phyloP scores from a whole-genome alignment of 441 rosid species.

The Populus hybrid region DNA sequence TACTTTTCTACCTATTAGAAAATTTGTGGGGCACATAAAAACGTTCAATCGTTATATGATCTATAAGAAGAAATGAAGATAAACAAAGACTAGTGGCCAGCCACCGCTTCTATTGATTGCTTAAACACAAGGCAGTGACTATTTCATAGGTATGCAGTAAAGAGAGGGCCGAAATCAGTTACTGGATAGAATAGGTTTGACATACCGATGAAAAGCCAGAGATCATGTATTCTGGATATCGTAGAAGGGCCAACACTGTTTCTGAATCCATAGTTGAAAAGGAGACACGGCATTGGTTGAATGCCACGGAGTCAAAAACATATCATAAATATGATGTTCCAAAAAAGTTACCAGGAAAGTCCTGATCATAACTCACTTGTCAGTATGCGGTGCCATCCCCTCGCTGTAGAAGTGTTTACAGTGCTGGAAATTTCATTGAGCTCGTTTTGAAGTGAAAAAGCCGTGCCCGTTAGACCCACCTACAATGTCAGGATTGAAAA shows the following conservation, averaged over 20 bases:
- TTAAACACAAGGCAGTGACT: background rate
- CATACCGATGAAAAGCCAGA: slow-evolving; percentile 22
- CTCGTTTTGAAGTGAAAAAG: slow-evolving; percentile 16
- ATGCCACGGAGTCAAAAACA: background rate
- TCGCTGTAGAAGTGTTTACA: slow-evolving; percentile 11
- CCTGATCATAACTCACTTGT: slow-evolving; percentile 4
- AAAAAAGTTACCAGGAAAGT: background rate
- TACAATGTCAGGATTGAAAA: background rate
- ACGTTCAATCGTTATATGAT: background rate
- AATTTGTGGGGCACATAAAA: background rate
- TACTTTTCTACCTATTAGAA: slow-evolving; percentile 13
- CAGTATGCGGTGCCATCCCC: slow-evolving; percentile 23
- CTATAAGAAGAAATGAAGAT: background rate
- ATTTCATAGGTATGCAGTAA: background rate
- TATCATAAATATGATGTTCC: background rate
- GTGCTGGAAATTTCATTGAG: slow-evolving; percentile 20
- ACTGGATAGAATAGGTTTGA: background rate
- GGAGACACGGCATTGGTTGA: background rate
- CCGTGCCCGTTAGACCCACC: slow-evolving; percentile 18
- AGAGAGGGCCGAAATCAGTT: background rate
- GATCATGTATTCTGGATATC: slow-evolving; percentile 9
- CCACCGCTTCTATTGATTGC: background rate
- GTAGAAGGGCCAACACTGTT: slow-evolving; percentile 14
- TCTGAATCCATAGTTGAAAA: slow-evolving; percentile 12
- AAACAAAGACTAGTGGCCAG: background rate